Evolutionary conservation across 768 basidiomycete species (phyloP).

Genomic region (Suillus subaureus): DNA sequence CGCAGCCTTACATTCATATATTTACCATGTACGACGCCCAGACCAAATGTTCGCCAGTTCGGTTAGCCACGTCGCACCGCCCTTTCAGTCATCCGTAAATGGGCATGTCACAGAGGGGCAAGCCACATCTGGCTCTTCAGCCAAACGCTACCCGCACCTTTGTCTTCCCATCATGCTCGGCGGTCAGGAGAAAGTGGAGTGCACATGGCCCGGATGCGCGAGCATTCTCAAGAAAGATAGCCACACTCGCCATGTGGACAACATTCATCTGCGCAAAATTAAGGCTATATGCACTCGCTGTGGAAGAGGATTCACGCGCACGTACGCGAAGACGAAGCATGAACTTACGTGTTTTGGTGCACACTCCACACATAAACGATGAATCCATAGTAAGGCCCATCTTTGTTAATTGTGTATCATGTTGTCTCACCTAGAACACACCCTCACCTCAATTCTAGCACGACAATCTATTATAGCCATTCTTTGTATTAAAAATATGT

Average conservation of each 20-base stretch:
- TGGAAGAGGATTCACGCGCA: background rate
- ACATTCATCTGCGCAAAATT: background rate
- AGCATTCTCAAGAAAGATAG: background rate
- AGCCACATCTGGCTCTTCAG: background rate
- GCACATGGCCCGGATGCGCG: background rate
- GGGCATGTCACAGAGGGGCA: background rate
- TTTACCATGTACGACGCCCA: background rate
- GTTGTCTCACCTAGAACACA: background rate
- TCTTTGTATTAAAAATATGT: background rate
- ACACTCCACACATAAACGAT: background rate
- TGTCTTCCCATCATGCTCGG: background rate
- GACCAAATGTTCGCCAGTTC: background rate
- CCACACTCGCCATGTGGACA: background rate
- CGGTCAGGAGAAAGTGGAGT: background rate
- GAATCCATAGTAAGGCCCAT: background rate
- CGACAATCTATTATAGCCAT: background rate
- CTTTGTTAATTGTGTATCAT: background rate
- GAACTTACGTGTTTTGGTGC: background rate
- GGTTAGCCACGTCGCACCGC: background rate
- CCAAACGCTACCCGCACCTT: background rate
- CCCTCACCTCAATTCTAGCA: background rate
- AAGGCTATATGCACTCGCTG: background rate
- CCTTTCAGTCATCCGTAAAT: background rate
- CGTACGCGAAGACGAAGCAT: background rate
- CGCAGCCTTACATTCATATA: background rate